A percentile compares a stretch with the other conserved stretches of the same genome.
Evolutionary conservation across 2,329 filamentous ascomycete species (phyloP).

Genomic region (Cladosporium cucumerinum): DNA sequence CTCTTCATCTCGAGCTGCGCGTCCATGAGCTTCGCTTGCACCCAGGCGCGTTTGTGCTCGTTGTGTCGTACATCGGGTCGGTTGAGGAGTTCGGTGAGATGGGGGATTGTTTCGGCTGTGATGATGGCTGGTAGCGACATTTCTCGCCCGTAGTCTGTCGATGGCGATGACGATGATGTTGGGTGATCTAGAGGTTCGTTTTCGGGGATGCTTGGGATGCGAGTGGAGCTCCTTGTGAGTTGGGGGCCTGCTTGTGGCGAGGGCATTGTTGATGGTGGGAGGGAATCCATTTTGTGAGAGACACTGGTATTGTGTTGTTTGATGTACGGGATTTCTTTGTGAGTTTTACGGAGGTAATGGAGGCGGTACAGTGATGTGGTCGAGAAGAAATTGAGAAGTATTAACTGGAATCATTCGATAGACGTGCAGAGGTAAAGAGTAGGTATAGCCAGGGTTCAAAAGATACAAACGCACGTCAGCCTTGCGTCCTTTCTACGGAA

Average conservation of each 20-base stretch:
- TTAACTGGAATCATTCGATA: not conserved
- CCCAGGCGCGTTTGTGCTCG: constrained; percentile 47
- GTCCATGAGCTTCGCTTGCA: constrained; percentile 53
- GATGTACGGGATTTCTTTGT: not conserved
- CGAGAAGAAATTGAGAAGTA: not conserved
- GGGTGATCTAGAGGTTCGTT: not conserved
- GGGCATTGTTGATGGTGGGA: constrained; percentile 11
- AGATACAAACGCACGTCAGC: not conserved
- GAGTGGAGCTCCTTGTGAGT: constrained; percentile 33
- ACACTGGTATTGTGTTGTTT: not conserved
- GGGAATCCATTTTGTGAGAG: constrained; percentile 2
- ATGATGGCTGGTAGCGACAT: constrained; percentile 44
- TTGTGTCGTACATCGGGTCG: constrained; percentile 50
- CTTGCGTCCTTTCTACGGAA: constrained; percentile 3
- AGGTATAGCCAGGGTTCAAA: not conserved
- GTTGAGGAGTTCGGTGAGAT: constrained; percentile 54
- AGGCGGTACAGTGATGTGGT: not conserved
- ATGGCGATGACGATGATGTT: not conserved
- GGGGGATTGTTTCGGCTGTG: constrained; percentile 53
- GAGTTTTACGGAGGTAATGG: not conserved
- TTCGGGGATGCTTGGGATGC: not conserved
- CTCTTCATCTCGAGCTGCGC: constrained; percentile 49
- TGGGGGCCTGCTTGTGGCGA: constrained; percentile 40
- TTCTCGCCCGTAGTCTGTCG: constrained; percentile 19
- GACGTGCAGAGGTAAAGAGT: not conserved